phyloP scores from a whole-genome alignment of 441 rosid species.

The Daphne laureola region DNA sequence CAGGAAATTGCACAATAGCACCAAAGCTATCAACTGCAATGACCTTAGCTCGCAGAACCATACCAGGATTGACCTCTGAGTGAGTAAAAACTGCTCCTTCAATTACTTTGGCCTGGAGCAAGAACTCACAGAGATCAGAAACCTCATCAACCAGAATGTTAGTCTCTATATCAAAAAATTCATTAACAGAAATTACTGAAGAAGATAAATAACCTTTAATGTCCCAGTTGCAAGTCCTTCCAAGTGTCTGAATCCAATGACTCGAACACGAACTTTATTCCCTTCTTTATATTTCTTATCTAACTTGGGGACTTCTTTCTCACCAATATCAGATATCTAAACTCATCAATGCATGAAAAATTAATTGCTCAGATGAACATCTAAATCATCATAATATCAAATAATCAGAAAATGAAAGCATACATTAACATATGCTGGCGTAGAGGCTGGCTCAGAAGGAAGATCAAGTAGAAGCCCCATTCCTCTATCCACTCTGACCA shows the following conservation, averaged over 20 bases:
- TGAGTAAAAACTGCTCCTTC: constrained; percentile 90
- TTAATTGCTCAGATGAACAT: constrained; percentile 18
- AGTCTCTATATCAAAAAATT: not conserved
- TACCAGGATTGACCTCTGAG: constrained; percentile 97
- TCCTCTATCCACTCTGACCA: constrained; percentile 79
- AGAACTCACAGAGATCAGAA: constrained; percentile 13
- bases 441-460: constrained; percentile 58
- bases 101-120: constrained; percentile 81
- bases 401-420: constrained; percentile 21
- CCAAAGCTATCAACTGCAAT: constrained; percentile 77
- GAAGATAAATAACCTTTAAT: constrained; percentile 57
- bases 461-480: constrained; percentile 87
- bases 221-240: constrained; percentile 91
- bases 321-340: constrained; percentile 82
- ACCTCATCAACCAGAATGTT: constrained; percentile 7
- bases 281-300: constrained; percentile 87
- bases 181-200: not conserved
- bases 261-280: constrained; percentile 70
- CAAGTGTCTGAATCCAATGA: constrained; percentile 77
- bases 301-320: constrained; percentile 69
- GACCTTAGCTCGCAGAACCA: constrained; percentile 81
- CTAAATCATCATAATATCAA: constrained; percentile 11
- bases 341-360: constrained; percentile 12
- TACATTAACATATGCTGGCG: constrained; percentile 84
- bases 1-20: constrained; percentile 96